Base-by-base conservation (phyloP, 169 alveolate genomes). In the Theileria parva region DNA sequence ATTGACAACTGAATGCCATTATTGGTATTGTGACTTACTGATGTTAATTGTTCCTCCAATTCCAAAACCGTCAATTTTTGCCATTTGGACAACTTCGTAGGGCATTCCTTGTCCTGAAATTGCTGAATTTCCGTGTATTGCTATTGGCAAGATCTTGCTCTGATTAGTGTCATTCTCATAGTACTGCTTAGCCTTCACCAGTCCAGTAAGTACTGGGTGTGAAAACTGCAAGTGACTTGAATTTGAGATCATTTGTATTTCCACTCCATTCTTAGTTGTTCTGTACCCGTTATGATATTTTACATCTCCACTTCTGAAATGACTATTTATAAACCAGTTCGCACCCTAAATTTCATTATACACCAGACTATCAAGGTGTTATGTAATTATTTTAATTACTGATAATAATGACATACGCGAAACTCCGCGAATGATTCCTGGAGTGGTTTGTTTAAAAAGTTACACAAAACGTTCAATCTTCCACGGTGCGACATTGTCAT, bases 401-500 rank as follows among this genome's bases (percentile, higher is more conserved):
- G 2, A 2, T 21, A 28, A 50, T 44, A 2, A 32, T 32, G 8
- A 44, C 63, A 59, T 2, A 73, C 88, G 21, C 94, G 19, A 72
- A 94, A 94, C 78, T 94, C 96, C n/a, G 95, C 93, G 86, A 97
- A 93, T 88, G 96, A 89, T 64, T 93, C 93, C 48, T 93, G 95
- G 27, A 95, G 79, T 28, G 98, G 97, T 64, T 94, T 94, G 59
- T 95, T 92, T 79, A 97, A 75, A 0, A 97, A 95, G 81, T 95
- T 96, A 71, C 93, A 94, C 23, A 97, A 87, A 12, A 95, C 95
- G 75, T 96, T 96, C 63, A 97, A 87, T 72, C 99, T 86, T 28
- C 99, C 99, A 69, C 99, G 91, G 86, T 97, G 99, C n/a, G 99
- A 95, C 98, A 96, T 96, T 32, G 98, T 97, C 89, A 97, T 89